Evolutionary conservation across 2,329 filamentous ascomycete species (phyloP).

Genomic region (Fusarium keratoplasticum): DNA sequence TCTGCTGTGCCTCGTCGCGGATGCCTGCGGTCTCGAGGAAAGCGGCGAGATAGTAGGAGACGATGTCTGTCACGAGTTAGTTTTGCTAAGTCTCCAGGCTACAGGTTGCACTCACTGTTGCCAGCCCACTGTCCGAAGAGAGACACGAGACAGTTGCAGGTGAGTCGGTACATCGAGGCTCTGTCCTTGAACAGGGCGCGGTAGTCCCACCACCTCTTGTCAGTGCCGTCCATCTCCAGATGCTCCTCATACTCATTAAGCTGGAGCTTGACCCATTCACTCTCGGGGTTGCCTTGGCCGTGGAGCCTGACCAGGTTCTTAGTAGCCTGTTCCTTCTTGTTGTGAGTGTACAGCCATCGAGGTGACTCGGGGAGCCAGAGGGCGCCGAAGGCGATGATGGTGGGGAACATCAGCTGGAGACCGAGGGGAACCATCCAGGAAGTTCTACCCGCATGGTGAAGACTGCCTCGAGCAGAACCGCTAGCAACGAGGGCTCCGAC

Average conservation of each 20-base stretch:
- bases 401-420: constrained; percentile 55
- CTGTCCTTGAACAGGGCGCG: constrained; percentile 55
- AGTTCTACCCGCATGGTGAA: constrained; percentile 43
- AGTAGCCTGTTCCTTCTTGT: constrained; percentile 44
- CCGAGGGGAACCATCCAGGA: constrained; percentile 56
- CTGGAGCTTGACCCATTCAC: constrained; percentile 50
- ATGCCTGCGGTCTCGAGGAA: constrained; percentile 65
- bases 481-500: constrained; percentile 61
- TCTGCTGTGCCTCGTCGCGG: constrained; percentile 50
- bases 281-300: constrained; percentile 54
- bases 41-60: constrained; percentile 63
- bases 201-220: constrained; percentile 63
- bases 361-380: constrained; percentile 52
- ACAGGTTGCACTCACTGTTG: constrained; percentile 38
- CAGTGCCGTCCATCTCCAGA: constrained; percentile 57
- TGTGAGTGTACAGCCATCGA: constrained; percentile 55
- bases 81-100: background rate
- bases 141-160: constrained; percentile 56
- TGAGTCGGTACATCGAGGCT: constrained; percentile 57
- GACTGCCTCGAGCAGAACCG: constrained; percentile 57
- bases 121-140: constrained; percentile 62
- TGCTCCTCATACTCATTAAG: constrained; percentile 58
- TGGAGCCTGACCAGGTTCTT: constrained; percentile 54
- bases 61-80: constrained; percentile 32
- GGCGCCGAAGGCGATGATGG: constrained; percentile 46